Evolutionary conservation across 2,329 filamentous ascomycete genomes (phyloP).

Genomic region (Onygenales sp.): DNA sequence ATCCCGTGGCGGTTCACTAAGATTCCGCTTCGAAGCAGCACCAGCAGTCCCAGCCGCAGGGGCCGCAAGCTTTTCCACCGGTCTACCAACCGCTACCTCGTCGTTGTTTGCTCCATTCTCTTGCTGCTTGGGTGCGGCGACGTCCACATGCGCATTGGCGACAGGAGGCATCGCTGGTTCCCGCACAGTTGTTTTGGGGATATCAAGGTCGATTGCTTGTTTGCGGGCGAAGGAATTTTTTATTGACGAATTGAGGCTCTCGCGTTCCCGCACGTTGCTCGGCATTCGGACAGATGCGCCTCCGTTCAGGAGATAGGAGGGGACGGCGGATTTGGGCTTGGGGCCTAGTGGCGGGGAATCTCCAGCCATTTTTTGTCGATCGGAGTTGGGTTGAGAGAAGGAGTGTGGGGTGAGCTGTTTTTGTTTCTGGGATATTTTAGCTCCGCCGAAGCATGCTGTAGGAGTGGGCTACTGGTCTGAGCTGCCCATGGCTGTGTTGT

Average conservation of each 20-base stretch:
- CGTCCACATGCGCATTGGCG: background rate
- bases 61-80: background rate
- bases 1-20: constrained; percentile 44
- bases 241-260: constrained; percentile 50
- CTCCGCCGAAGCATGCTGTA: too few species aligned
- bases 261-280: constrained; percentile 44
- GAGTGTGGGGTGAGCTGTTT: background rate
- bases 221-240: constrained; percentile 45
- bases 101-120: constrained; percentile 5
- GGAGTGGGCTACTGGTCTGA: too few species aligned
- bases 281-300: constrained; percentile 42
- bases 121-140: background rate
- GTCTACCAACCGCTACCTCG: background rate
- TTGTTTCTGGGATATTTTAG: background rate
- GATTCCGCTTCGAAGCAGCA: constrained; percentile 14
- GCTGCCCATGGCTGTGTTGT: too few species aligned
- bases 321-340: constrained; percentile 44
- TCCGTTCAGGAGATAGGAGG: constrained; percentile 49
- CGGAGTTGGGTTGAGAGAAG: background rate
- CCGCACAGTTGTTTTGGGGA: background rate
- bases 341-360: constrained; percentile 30
- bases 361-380: constrained; percentile 34
- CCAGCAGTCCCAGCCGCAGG: background rate
- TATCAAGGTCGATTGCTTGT: constrained; percentile 34
- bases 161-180: background rate